These are phyloP conservation scores for Pythium scleroteichum DNA, from an alignment of 352 stramenopile genomes.

Conservation along the genomic window DNA sequence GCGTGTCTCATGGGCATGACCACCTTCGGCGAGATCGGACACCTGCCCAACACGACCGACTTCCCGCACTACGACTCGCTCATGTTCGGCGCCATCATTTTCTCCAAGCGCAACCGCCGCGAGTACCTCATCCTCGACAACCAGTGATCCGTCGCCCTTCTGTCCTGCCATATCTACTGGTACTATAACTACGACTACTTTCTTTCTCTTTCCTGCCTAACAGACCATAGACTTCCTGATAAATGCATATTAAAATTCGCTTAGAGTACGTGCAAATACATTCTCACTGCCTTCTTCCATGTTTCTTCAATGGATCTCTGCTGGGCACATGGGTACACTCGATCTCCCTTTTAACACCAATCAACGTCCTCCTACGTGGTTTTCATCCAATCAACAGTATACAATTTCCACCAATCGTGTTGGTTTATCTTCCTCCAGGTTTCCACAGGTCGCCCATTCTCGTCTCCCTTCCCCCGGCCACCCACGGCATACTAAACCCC, in stretches of 20 bases:
- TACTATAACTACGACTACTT: slow-evolving; percentile 1
- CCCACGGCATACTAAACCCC: slow-evolving; percentile 18
- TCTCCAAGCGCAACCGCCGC: slow-evolving; percentile 82
- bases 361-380: slow-evolving; percentile 2
- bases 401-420: slow-evolving; percentile 22
- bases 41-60: slow-evolving; percentile 77
- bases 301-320: slow-evolving; percentile 6
- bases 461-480: neutral
- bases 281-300: slow-evolving; percentile 1
- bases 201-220: neutral
- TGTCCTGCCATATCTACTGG: slow-evolving; percentile 1
- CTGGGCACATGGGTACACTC: slow-evolving; percentile 10
- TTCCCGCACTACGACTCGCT: slow-evolving; percentile 88
- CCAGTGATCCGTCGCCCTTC: slow-evolving; percentile 13
- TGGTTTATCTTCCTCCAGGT: too few relatives aligned
- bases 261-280: too few relatives aligned
- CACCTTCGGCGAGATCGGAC: slow-evolving; percentile 86
- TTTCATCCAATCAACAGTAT: slow-evolving; percentile 15
- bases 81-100: slow-evolving; percentile 89
- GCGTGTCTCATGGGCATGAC: slow-evolving; percentile 87
- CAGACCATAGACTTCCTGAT: neutral
- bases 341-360: slow-evolving; percentile 18
- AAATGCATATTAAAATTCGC: neutral
- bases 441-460: slow-evolving; percentile 1
- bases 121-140: slow-evolving; percentile 59